Base-by-base conservation (phyloP, 108 stramenopile species). In the Nannochloropsis salina region DNA sequence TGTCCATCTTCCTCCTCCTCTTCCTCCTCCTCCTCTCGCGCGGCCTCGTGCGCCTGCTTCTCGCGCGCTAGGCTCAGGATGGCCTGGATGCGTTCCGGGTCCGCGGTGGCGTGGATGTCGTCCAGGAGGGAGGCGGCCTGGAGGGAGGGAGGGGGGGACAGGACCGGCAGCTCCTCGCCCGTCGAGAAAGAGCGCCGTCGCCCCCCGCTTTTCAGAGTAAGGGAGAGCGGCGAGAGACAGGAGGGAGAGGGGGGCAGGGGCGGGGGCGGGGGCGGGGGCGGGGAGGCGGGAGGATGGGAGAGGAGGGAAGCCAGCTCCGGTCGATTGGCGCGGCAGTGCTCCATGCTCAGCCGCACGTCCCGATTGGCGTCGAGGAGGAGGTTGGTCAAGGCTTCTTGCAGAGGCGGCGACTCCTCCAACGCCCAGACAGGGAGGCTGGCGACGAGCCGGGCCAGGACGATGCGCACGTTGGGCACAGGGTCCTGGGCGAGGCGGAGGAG, bases 211-310 rank as follows among this genome's bases (percentile, higher is more conserved):
- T n/a, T 74, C n/a, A 15, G 3, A 74, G 61, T 15, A n/a, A 5
- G 4, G 61, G n/a, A 74, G 61, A 74, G 61, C 20, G 61, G 61
- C n/a, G 61, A n/a, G n/a, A n/a, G 61, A 74, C 61, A 74, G 61
- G 5, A 74, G 3, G 61, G n/a, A 74, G 61, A n/a, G 2, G 61
- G 61, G 15, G 5, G 61, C 15, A 5, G 2, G 15, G 15, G 61
- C 15, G 61, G 61, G n/a, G 61, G 61, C 15, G 61, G 61, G 5
- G n/a, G 61, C 20, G 61, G n/a, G 4, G 61, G 61, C 15, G 61
- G 61, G 61, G 5, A 15, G n/a, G 61, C 61, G 61, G 20, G 61
- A 1, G 20, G 61, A n/a, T 15, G n/a, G 61, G 2, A 2, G 61
- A 74, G n/a, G 61, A 74, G 61, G 2, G 61, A n/a, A 2, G 61